A percentile compares a stretch with the other conserved stretches of the same genome.
Conservation (phyloP, 176 grass and related monocot species). For the Eragrostis nindensis region DNA sequence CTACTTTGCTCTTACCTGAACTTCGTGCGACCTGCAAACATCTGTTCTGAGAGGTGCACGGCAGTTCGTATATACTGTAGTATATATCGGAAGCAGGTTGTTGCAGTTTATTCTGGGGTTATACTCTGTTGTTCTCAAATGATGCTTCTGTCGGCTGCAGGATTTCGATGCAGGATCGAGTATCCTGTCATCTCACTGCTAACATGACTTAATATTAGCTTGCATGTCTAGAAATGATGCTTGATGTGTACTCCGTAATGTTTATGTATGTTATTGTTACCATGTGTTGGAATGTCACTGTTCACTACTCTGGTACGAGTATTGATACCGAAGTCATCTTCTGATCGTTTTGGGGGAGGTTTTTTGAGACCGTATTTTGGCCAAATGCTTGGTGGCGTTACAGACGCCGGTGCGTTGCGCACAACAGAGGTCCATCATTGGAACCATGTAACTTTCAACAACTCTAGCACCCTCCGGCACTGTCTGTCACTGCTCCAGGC, state of each 20-base stretch:
- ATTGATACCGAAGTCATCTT: background rate
- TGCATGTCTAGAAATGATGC: background rate
- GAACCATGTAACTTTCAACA: too few relatives aligned
- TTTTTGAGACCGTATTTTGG: background rate
- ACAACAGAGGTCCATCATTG: background rate
- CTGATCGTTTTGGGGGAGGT: background rate
- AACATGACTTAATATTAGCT: background rate
- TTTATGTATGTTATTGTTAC: background rate
- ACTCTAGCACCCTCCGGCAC: too few relatives aligned
- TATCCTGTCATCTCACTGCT: background rate
- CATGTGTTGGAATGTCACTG: background rate
- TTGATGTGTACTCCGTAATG: background rate
- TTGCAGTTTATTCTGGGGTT: background rate
- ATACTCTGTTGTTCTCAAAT: background rate
- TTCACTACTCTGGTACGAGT: background rate
- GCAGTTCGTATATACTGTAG: background rate
- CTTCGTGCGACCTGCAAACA: conserved; percentile 1
- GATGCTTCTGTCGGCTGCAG: background rate
- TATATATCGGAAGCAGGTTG: background rate
- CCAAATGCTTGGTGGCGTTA: background rate
- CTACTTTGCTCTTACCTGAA: background rate
- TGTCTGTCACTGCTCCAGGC: background rate
- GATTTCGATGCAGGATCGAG: background rate
- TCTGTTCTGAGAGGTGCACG: background rate
- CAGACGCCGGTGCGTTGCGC: background rate